These are phyloP conservation scores for Cercospora sp. DNA, from an alignment of 2,329 filamentous ascomycete species.

Conservation along the genomic window DNA sequence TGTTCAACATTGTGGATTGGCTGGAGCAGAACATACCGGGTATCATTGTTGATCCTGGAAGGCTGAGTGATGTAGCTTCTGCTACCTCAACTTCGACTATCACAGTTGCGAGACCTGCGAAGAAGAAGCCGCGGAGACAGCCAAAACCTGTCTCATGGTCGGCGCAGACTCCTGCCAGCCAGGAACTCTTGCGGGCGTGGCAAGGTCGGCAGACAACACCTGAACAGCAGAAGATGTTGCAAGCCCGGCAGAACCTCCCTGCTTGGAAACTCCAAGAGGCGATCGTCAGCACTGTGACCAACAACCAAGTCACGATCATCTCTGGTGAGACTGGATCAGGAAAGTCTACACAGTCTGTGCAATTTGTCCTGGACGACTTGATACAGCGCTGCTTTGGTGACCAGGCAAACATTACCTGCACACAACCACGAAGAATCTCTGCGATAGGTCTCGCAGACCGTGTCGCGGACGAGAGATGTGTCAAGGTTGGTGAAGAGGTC, in stretches of 20 bases:
- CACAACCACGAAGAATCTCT: constrained; percentile 90
- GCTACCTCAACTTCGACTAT: constrained; percentile 61
- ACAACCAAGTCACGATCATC: constrained; percentile 89
- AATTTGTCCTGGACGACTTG: constrained; percentile 91
- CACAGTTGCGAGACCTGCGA: constrained; percentile 25
- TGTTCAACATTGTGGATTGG: constrained; percentile 90
- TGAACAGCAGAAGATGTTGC: constrained; percentile 72
- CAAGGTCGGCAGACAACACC: constrained; percentile 63
- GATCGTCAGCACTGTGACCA: constrained; percentile 72
- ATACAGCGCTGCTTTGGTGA: constrained; percentile 74
- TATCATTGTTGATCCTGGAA: constrained; percentile 84
- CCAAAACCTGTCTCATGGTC: constrained; percentile 65
- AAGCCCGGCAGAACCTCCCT: constrained; percentile 70
- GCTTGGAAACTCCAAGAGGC: constrained; percentile 81
- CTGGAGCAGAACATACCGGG: constrained; percentile 77
- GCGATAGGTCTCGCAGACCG: constrained; percentile 91
- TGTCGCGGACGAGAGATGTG: constrained; percentile 88
- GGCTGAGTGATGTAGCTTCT: constrained; percentile 78
- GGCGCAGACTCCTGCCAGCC: constrained; percentile 58
- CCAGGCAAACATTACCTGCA: constrained; percentile 87
- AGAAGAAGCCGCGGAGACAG: constrained; percentile 40
- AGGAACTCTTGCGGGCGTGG: constrained; percentile 65
- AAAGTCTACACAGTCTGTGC: constrained; percentile 94
- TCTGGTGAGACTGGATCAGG: constrained; percentile 96
- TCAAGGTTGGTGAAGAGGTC: constrained; percentile 78